These are phyloP conservation scores for Entelexis paramagnoliae DNA, from an alignment of 1,139 yeast genomes.

Conservation along the genomic window DNA sequence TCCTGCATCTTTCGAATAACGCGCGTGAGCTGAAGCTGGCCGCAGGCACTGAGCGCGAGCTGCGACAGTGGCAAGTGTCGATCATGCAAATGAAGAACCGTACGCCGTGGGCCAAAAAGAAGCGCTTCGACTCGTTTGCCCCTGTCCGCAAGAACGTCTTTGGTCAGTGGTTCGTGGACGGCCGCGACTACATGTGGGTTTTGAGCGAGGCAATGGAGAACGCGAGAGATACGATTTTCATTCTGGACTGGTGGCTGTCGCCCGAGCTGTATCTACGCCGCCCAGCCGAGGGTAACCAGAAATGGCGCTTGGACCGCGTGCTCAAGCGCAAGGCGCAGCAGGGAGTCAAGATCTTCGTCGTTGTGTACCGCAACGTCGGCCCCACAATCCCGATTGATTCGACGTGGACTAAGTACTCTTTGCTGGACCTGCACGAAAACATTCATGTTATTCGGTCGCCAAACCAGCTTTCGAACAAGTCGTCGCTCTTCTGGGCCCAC, in stretches of 20 bases:
- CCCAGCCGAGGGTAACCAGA: slow-evolving; percentile 92
- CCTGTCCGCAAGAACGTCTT: slow-evolving; percentile 76
- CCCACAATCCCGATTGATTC: slow-evolving; percentile 91
- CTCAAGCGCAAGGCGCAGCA: slow-evolving; percentile 83
- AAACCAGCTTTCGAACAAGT: slow-evolving; percentile 83
- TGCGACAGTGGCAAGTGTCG: slow-evolving; percentile 67
- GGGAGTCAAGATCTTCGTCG: slow-evolving; percentile 88
- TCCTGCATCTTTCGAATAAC: slow-evolving; percentile 59
- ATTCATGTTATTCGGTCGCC: slow-evolving; percentile 91
- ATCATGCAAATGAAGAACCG: slow-evolving; percentile 57
- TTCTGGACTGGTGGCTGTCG: slow-evolving; percentile 98
- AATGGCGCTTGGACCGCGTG: slow-evolving; percentile 83
- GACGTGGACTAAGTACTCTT: slow-evolving; percentile 83
- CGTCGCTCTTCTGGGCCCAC: slow-evolving; percentile 91
- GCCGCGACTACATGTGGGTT: slow-evolving; percentile 93
- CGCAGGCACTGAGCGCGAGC: slow-evolving; percentile 61
- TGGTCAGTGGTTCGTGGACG: slow-evolving; percentile 98
- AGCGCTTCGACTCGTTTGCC: slow-evolving; percentile 84
- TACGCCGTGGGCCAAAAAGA: slow-evolving; percentile 59
- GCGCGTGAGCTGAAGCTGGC: slow-evolving; percentile 70
- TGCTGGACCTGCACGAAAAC: slow-evolving; percentile 74
- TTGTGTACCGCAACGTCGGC: slow-evolving; percentile 92
- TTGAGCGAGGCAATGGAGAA: slow-evolving; percentile 81
- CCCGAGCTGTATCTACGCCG: slow-evolving; percentile 89
- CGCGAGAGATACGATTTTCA: slow-evolving; percentile 89